A percentile compares a stretch with the other conserved stretches of the same genome.
Conservation (phyloP, 192 early-diverging fungal species). For the Lobulomyces angularis region DNA sequence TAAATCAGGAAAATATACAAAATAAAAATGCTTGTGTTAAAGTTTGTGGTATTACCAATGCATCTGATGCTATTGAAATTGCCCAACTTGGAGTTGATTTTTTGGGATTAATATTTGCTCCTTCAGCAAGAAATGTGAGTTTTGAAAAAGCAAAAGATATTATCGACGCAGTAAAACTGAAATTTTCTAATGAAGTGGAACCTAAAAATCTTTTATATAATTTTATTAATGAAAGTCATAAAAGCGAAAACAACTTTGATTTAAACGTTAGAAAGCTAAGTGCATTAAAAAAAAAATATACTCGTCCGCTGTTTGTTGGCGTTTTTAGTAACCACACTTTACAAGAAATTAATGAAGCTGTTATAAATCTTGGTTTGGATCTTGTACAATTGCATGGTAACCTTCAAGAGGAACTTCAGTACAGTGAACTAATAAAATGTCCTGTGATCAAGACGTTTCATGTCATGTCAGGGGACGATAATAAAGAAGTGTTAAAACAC, state of each 20-base stretch:
- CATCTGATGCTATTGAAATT: constrained; percentile 68
- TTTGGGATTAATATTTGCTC: constrained; percentile 89
- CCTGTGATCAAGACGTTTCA: constrained; percentile 87
- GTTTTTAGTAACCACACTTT: constrained; percentile 82
- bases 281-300: constrained; percentile 7
- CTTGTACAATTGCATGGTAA: constrained; percentile 87
- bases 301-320: constrained; percentile 71
- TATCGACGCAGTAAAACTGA: constrained; percentile 47
- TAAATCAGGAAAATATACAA: not conserved
- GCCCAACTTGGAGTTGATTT: constrained; percentile 72
- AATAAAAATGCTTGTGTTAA: constrained; percentile 45
- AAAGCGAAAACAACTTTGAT: too few species aligned
- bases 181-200: not conserved
- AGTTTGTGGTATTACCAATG: constrained; percentile 80
- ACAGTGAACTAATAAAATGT: constrained; percentile 55
- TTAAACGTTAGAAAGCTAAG: too few species aligned
- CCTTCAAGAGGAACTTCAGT: constrained; percentile 54
- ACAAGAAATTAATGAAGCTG: constrained; percentile 59
- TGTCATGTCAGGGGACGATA: constrained; percentile 42
- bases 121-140: constrained; percentile 64
- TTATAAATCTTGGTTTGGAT: constrained; percentile 59
- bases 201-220: too few species aligned
- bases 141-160: constrained; percentile 55
- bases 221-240: too few species aligned
- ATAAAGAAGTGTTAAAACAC: constrained; percentile 15